Base-by-base conservation (phyloP, 129 eudicot genomes). In the Flaveria linearis region DNA sequence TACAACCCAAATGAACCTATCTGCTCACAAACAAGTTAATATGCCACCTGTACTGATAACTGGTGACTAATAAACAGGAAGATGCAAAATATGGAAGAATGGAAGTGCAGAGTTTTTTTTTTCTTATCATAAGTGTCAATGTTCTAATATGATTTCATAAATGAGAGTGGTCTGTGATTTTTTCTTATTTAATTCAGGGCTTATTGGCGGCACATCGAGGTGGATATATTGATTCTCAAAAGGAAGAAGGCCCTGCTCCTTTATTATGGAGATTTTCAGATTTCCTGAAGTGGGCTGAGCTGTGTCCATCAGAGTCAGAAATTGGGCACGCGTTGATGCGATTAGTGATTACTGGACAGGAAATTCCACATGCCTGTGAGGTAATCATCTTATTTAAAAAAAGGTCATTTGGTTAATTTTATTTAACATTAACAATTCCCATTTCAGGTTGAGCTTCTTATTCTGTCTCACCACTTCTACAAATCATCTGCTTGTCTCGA, bases 221-320 rank as follows among this genome's bases (percentile, higher is more conserved):
- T 72, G 99, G 99, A 76, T 95, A 95, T 84, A 95, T 95, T 74
- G 99, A 95, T 71, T 87, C 96, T 64, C 99, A 95, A 75, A 94
- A 91, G 85, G 99, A 95, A 55, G 99, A 95, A 86, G 99, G 99
- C 41, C 99, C 99, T 71, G 96, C 99, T 55, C 99, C 99, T 33
- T 76, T 95, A 73, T 80, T 95, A 53, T 95, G 99, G 99, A 87
- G 99, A 81, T 89, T 91, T 86, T 91, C 99, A 13, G 99, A 95
- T 81, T 95, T 95, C 78, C 68, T 95, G 66, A 95, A 89, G 81
- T 95, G 99, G 99, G 99, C 99, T 33, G 93, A 91, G 76, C 88
- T 95, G 69, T 95, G 99, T 81, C 96, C 99, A 10, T 95, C 97
- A 28, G 99, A 95, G 76, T 90, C 93, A 78, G 97, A 95, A 83